Evolutionary conservation across 2,329 filamentous ascomycete species (phyloP), one percentile per base, ranked within the genome.

Genomic region (Calonectria honghensis): DNA sequence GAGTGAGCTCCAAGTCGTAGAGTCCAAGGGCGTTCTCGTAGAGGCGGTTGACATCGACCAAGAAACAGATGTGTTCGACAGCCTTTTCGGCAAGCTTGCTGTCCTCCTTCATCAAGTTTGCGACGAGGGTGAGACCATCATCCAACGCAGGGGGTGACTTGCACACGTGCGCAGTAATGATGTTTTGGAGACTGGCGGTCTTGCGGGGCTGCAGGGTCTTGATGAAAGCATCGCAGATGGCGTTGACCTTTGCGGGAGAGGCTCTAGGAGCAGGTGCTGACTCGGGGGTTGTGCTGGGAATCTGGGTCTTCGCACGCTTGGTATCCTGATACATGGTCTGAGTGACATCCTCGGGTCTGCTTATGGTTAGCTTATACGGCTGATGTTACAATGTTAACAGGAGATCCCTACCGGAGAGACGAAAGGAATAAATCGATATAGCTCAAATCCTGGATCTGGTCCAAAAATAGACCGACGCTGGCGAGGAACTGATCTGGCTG

Each of bases 41-140:
- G 0, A 99, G 91, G 50, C 93, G 93, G 83, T 98, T 97, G 59
- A 97, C 94, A 84, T 99, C 97, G 0, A 96, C 95, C 52, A 99
- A 90, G 88, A 99, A 99, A 88, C 96, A 98, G 74, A 99, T 98
- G 82, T 99, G 97, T 83, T 98, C 96, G 29, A 98, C 94, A 0
- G 96, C 96, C 83, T 93, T 94, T 79, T 98, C 96, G 0, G 95
- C 95, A 78, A 96, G 89, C 68, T 92, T 90, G 52, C 92, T 88
- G 65, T 94, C 91, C 78, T 93, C 90, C 70, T 90, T 89, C 88
- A 92, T 90, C 45, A 99, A 87, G 69, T 93, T 90, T 5, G 95
- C 93, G 41, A 98, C 94, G 39, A 98, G 92, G 2, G 87, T 87
- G 66, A 99, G 88, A 3, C 96, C 97, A 75, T 96, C 93, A 73